Conservation (phyloP, 345 rosid genomes). For the Diplotaxis tenuifolia region DNA sequence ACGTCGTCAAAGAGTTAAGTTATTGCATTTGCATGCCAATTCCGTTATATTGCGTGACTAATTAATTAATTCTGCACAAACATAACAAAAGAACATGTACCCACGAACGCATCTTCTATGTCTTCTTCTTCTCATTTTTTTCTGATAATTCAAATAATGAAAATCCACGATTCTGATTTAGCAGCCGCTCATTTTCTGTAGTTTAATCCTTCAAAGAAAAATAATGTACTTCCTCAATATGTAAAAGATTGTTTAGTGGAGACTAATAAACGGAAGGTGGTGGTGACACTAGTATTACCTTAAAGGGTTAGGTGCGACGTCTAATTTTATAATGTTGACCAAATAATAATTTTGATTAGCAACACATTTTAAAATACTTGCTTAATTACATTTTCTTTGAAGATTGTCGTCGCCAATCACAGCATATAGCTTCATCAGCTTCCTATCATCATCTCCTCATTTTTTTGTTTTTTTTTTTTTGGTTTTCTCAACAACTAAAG, state of each 20-base stretch:
- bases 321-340: constrained; percentile 36
- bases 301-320: constrained; percentile 38
- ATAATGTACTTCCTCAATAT: neutral
- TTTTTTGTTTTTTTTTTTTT: neutral
- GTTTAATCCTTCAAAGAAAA: neutral
- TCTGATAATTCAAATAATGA: constrained; percentile 7
- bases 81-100: constrained; percentile 21
- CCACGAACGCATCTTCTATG: constrained; percentile 7
- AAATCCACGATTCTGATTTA: constrained; percentile 30
- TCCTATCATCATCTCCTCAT: constrained; percentile 14
- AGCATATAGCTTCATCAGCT: constrained; percentile 28
- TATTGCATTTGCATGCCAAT: constrained; percentile 3
- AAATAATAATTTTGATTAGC: constrained; percentile 10
- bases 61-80: neutral
- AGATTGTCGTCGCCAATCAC: constrained; percentile 26
- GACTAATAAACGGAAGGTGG: constrained; percentile 23
- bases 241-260: constrained; percentile 5
- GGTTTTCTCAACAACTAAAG: constrained; percentile 34
- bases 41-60: constrained; percentile 5
- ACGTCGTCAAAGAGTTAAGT: neutral
- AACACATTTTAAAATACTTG: constrained; percentile 12
- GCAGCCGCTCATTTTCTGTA: constrained; percentile 16
- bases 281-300: constrained; percentile 31
- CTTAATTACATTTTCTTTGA: neutral
- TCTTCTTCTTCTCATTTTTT: neutral